phyloP scores from a whole-genome alignment of 2,329 filamentous ascomycete genomes.

The Samsoniella hepiali region DNA sequence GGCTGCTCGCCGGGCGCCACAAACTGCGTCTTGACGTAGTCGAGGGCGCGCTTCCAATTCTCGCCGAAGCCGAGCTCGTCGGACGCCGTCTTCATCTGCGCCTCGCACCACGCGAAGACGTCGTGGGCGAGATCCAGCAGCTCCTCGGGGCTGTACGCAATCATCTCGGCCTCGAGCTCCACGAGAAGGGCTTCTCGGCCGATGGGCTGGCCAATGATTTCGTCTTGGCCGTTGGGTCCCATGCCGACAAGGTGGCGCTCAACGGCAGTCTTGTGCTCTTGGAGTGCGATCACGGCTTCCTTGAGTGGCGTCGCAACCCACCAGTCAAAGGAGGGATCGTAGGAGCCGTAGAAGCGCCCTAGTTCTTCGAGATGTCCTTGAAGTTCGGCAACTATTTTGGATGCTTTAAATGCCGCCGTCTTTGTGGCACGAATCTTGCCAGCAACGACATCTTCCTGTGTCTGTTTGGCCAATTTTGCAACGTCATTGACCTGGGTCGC shows the following conservation, averaged over 20 bases:
- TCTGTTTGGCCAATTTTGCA: slow-evolving; percentile 30
- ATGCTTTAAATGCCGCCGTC: slow-evolving; percentile 45
- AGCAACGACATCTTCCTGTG: slow-evolving; percentile 34
- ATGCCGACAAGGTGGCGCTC: slow-evolving; percentile 44
- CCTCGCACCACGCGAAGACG: slow-evolving; percentile 54
- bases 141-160: slow-evolving; percentile 56
- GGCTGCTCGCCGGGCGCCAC: slow-evolving; percentile 54
- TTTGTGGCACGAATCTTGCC: slow-evolving; percentile 36
- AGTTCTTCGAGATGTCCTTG: slow-evolving; percentile 43
- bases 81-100: slow-evolving; percentile 51
- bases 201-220: slow-evolving; percentile 56
- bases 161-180: slow-evolving; percentile 55
- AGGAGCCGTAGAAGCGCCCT: slow-evolving; percentile 49
- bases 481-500: slow-evolving; percentile 41
- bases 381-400: slow-evolving; percentile 40
- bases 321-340: slow-evolving; percentile 56
- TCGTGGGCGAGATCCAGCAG: slow-evolving; percentile 48
- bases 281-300: slow-evolving; percentile 36
- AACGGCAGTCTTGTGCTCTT: slow-evolving; percentile 36
- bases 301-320: slow-evolving; percentile 49
- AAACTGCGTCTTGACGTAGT: slow-evolving; percentile 53
- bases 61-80: slow-evolving; percentile 44
- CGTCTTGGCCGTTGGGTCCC: slow-evolving; percentile 40
- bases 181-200: slow-evolving; percentile 48
- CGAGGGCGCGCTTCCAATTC: slow-evolving; percentile 52